Conservation (phyloP, 1,284 basidiomycete genomes). For the Binderoboletus segoi region DNA sequence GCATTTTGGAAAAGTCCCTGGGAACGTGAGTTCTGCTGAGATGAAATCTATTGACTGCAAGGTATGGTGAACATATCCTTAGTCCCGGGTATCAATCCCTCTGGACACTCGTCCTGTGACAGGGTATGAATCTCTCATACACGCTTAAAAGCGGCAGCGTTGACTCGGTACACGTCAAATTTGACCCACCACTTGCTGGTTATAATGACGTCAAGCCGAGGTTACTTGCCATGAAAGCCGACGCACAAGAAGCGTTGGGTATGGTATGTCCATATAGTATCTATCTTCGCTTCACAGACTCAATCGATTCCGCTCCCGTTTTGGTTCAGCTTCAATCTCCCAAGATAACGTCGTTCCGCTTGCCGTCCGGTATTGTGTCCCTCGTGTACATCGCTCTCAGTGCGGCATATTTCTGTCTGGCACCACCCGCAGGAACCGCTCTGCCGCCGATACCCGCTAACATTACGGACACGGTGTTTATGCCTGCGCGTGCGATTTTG, state of each 20-base stretch:
- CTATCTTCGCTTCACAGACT: not conserved
- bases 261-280: constrained; percentile 53
- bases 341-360: constrained; percentile 56
- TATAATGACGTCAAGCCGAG: constrained; percentile 82
- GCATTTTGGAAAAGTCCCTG: constrained; percentile 68
- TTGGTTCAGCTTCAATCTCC: constrained; percentile 58
- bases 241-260: constrained; percentile 71
- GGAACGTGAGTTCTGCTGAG: constrained; percentile 53
- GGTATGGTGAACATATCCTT: constrained; percentile 35
- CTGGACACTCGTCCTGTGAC: not conserved
- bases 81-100: no score
- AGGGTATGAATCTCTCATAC: constrained; percentile 75
- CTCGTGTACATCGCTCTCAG: constrained; percentile 1
- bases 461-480: constrained; percentile 26
- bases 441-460: constrained; percentile 33
- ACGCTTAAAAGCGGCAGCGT: constrained; percentile 46
- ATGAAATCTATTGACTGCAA: constrained; percentile 69
- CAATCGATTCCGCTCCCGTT: not conserved
- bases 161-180: constrained; percentile 51
- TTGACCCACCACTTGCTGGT: constrained; percentile 68
- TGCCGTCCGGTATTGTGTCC: constrained; percentile 37
- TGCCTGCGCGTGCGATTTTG: constrained; percentile 17
- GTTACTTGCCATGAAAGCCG: constrained; percentile 70
- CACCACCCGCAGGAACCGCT: constrained; percentile 35
- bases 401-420: constrained; percentile 43